phyloP scores from a whole-genome alignment of 1,284 basidiomycete species.

The Wolfiporia cocos region DNA sequence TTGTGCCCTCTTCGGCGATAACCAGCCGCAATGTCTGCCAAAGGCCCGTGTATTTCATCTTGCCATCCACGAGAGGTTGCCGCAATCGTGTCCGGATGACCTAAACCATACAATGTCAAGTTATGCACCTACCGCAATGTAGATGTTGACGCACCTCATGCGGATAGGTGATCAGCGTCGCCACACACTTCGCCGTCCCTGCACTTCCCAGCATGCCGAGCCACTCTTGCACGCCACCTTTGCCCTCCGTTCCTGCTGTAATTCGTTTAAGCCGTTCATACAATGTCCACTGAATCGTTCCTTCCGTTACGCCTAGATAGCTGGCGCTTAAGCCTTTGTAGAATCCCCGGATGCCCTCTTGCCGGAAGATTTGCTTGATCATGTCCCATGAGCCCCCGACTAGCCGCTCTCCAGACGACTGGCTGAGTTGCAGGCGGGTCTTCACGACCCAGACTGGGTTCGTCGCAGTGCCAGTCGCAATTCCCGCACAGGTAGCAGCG shows the following conservation, averaged over 20 bases:
- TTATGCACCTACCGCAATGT: no score
- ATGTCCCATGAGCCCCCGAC: conserved; percentile 55
- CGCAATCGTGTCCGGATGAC: conserved; percentile 90
- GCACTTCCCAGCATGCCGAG: conserved; percentile 84
- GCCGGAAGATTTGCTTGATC: conserved; percentile 68
- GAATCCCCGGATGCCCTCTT: conserved; percentile 85
- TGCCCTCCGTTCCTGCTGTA: conserved; percentile 45
- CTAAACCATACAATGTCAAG: conserved; percentile 37
- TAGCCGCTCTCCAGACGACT: conserved; percentile 16
- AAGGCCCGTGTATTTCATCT: conserved; percentile 84
- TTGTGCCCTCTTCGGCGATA: conserved; percentile 84
- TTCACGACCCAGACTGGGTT: conserved; percentile 99
- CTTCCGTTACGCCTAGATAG: conserved; percentile 94
- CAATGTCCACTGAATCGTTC: conserved; percentile 96
- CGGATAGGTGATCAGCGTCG: conserved; percentile 92
- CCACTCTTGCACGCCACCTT: conserved; percentile 61
- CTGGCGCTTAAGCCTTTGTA: conserved; percentile 95
- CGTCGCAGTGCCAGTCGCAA: conserved; percentile 85
- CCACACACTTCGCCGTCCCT: conserved; percentile 90
- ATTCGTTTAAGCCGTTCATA: conserved; percentile 84
- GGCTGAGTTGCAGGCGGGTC: conserved; percentile 81
- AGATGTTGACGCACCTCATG: conserved; percentile 70
- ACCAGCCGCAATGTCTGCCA: conserved; percentile 83
- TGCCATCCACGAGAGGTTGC: conserved; percentile 74
- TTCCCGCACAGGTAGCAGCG: conserved; percentile 83